Conservation (phyloP, 2,329 filamentous ascomycete species). For the Cadophora gregata region DNA sequence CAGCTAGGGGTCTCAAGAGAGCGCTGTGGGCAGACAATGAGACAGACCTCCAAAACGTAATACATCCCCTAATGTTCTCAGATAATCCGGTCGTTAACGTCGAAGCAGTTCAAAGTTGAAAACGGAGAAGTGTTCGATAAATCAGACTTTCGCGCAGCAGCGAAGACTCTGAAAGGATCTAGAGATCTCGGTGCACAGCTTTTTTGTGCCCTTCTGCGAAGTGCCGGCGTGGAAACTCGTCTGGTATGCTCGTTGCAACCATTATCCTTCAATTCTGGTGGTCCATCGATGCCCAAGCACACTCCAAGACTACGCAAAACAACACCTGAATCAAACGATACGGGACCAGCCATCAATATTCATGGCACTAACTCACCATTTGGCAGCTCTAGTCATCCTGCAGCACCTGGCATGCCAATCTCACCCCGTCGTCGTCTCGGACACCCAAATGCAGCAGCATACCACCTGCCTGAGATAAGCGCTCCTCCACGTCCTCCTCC, state of each 20-base stretch:
- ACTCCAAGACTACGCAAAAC: slow-evolving; percentile 28
- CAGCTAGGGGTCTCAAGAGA: slow-evolving; percentile 70
- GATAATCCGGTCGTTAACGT: slow-evolving; percentile 29
- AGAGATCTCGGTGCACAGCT: slow-evolving; percentile 89
- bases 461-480: slow-evolving; percentile 53
- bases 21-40: slow-evolving; percentile 77
- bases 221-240: slow-evolving; percentile 80
- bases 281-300: slow-evolving; percentile 47
- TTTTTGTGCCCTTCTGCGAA: slow-evolving; percentile 85
- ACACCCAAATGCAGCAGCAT: slow-evolving; percentile 54
- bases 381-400: slow-evolving; percentile 15
- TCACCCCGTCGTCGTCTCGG: slow-evolving; percentile 42
- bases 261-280: slow-evolving; percentile 55
- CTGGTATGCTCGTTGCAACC: slow-evolving; percentile 91
- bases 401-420: slow-evolving; percentile 27
- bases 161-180: slow-evolving; percentile 75
- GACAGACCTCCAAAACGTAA: slow-evolving; percentile 63
- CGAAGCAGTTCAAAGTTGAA: slow-evolving; percentile 37
- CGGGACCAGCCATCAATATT: slow-evolving; percentile 31
- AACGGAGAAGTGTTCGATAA: slow-evolving; percentile 70
- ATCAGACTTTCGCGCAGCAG: slow-evolving; percentile 73
- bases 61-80: slow-evolving; percentile 36
- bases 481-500: slow-evolving; percentile 46
- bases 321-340: slow-evolving; percentile 45
- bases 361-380: slow-evolving; percentile 25